These are phyloP conservation scores for Bryoerythrophyllum caledonicum DNA, from an alignment of 225 moss, liverwort and hornwort species.

Conservation along the genomic window DNA sequence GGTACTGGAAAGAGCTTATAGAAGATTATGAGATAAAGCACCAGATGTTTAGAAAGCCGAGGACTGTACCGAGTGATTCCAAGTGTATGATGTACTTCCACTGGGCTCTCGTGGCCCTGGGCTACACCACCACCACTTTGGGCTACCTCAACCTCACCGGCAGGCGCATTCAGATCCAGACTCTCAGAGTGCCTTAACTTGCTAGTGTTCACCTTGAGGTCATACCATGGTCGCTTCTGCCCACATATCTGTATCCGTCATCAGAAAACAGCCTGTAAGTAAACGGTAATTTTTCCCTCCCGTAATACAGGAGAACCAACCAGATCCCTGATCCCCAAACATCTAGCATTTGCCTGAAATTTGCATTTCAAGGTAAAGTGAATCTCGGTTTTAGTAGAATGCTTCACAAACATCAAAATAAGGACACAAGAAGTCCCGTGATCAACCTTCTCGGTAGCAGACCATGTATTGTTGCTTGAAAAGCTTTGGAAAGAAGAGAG, in stretches of 20 bases:
- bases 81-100: constrained; percentile 60
- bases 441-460: constrained; percentile 77
- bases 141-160: constrained; percentile 51
- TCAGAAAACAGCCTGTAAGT: neutral
- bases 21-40: neutral
- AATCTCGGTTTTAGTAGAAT: neutral
- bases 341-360: neutral
- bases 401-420: neutral
- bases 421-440: neutral
- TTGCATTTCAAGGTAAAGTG: neutral
- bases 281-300: neutral
- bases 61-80: constrained; percentile 68
- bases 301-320: neutral
- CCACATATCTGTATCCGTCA: constrained; percentile 57
- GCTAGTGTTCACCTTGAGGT: constrained; percentile 52
- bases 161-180: constrained; percentile 80
- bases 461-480: constrained; percentile 73
- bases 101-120: constrained; percentile 43
- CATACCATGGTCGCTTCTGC: constrained; percentile 87
- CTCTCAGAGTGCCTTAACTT: constrained; percentile 47
- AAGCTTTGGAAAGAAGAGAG: constrained; percentile 99
- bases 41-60: neutral
- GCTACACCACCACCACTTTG: constrained; percentile 44
- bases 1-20: neutral
- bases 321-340: neutral